Conservation (phyloP, 352 stramenopile genomes). For the Pilasporangium apinafurcum region DNA sequence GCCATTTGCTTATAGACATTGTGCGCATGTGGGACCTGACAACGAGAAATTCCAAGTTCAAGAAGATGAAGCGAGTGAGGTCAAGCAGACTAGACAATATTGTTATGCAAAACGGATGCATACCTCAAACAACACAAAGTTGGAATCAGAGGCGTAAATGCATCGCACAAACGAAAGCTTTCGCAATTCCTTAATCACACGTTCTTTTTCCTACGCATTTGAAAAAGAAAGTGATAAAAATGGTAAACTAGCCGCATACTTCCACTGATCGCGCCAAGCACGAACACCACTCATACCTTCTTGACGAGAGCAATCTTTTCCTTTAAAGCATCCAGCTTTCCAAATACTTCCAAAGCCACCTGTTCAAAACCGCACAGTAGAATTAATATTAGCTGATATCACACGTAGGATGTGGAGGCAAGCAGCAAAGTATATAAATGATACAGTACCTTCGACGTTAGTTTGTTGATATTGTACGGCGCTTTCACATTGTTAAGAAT, state of each 20-base stretch:
- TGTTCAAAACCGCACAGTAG: conserved; percentile 2
- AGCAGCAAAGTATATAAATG: not conserved
- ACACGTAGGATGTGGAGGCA: not conserved
- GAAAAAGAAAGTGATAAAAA: not conserved
- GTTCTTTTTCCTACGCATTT: conserved; percentile 80
- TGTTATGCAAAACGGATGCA: not conserved
- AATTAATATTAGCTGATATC: not conserved
- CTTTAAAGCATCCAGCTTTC: conserved; percentile 41
- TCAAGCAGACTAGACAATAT: too few species aligned
- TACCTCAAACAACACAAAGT: conserved; percentile 97
- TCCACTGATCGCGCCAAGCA: not conserved
- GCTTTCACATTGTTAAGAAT: conserved; percentile 99
- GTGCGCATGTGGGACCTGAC: conserved; percentile 80
- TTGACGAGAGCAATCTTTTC: conserved; percentile 71
- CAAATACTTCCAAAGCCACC: conserved; percentile 62
- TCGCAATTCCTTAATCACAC: conserved; percentile 79
- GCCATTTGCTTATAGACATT: conserved; percentile 95
- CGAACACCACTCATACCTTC: too few species aligned
- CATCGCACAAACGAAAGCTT: conserved; percentile 89
- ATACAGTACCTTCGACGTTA: conserved; percentile 78
- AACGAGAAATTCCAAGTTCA: conserved; percentile 4
- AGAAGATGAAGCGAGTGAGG: not conserved
- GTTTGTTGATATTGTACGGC: conserved; percentile 99
- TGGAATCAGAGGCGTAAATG: conserved; percentile 94
- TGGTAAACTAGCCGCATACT: not conserved